Evolutionary conservation across 352 stramenopile species (phyloP).

Genomic region (Phytopythium helicoides): DNA sequence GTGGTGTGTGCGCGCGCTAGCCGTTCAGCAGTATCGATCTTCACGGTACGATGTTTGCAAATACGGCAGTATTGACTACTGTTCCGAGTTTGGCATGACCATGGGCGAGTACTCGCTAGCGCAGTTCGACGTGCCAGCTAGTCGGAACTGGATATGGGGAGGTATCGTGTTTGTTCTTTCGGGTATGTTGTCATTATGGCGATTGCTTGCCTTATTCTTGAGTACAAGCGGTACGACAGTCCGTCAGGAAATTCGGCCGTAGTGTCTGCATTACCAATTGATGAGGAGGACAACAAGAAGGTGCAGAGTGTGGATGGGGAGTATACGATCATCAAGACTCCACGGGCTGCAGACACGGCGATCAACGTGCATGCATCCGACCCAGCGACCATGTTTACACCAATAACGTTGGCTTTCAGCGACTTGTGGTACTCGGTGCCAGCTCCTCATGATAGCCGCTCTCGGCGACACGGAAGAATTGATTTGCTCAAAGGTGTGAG

Average conservation of each 20-base stretch:
- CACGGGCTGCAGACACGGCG: too few relatives aligned
- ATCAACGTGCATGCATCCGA: slow-evolving; percentile 1
- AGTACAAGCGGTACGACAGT: slow-evolving; percentile 6
- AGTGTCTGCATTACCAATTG: too few relatives aligned
- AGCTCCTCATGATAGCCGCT: slow-evolving; percentile 6
- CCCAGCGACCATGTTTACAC: slow-evolving; percentile 19
- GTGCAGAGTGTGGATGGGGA: not conserved
- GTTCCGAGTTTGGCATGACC: too few relatives aligned
- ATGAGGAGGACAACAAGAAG: not conserved
- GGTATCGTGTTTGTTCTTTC: too few relatives aligned
- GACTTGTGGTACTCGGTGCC: slow-evolving; percentile 24
- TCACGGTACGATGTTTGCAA: too few relatives aligned
- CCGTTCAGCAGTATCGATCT: too few relatives aligned
- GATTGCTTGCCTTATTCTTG: not conserved
- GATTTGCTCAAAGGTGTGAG: slow-evolving; percentile 34
- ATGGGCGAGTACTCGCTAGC: not conserved
- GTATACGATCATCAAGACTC: too few relatives aligned
- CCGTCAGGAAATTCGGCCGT: not conserved
- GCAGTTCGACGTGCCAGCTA: slow-evolving; percentile 1
- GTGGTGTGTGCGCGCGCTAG: too few relatives aligned
- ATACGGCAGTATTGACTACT: too few relatives aligned
- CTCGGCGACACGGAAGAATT: slow-evolving; percentile 12
- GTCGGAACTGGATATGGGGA: too few relatives aligned
- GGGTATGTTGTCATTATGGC: too few relatives aligned
- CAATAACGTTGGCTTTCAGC: slow-evolving; percentile 31